A percentile compares a stretch with the other conserved stretches of the same genome.
Evolutionary conservation across 2,329 filamentous ascomycete species (phyloP).

Genomic region (Paecilomyces dactylethromorphus): DNA sequence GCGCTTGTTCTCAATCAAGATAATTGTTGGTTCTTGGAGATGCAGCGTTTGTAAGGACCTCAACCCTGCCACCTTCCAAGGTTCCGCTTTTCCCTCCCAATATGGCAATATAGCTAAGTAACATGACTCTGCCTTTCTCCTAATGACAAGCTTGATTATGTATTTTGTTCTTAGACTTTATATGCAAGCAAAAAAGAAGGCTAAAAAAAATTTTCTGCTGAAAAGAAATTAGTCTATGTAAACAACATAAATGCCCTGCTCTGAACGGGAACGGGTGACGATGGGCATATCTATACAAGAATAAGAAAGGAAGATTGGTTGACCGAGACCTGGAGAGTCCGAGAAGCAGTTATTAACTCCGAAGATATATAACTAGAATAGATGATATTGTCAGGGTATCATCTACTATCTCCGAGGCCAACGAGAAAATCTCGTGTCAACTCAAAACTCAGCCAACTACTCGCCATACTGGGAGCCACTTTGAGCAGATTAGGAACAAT

Average conservation of each 20-base stretch:
- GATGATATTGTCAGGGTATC: neutral
- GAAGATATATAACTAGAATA: neutral
- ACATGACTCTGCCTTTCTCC: neutral
- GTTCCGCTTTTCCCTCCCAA: neutral
- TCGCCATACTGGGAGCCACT: slow-evolving; percentile 97
- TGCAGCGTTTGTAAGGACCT: too few relatives aligned
- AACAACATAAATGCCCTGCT: neutral
- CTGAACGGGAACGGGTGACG: neutral
- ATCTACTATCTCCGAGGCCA: slow-evolving; percentile 37
- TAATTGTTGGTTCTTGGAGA: too few relatives aligned
- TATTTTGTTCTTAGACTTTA: neutral
- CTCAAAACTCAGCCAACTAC: slow-evolving; percentile 96
- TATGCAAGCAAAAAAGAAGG: neutral
- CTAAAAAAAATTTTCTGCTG: neutral
- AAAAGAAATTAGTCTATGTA: neutral
- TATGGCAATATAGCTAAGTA: neutral
- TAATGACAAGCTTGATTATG: neutral
- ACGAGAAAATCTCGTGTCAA: slow-evolving; percentile 82
- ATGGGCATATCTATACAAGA: neutral
- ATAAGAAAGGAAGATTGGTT: neutral
- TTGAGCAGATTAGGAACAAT: slow-evolving; percentile 93
- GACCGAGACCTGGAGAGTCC: neutral
- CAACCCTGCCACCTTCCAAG: too few relatives aligned
- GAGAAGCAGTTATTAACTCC: neutral
- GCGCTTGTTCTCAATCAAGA: too few relatives aligned